phyloP scores from a whole-genome alignment of 2,329 filamentous ascomycete genomes.

The Ophiostoma himal-ulmi region DNA sequence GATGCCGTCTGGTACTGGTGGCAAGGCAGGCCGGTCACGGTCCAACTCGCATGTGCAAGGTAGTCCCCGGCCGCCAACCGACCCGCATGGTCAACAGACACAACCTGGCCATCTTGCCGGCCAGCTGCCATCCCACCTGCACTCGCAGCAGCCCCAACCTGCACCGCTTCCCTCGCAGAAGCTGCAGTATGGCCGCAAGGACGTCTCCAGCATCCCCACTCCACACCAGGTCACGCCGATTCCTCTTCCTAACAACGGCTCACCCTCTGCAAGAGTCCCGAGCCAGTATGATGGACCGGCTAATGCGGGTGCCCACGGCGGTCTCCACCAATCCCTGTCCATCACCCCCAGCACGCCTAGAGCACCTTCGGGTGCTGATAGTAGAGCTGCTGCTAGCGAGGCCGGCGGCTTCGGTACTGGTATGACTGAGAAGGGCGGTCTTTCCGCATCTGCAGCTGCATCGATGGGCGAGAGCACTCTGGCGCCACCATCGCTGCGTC shows the following conservation, averaged over 20 bases:
- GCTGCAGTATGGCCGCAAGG: conserved; percentile 12
- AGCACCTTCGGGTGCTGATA: neutral
- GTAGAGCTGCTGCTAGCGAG: neutral
- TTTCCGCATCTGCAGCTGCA: conserved; percentile 32
- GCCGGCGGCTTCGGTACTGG: neutral
- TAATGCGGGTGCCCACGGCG: neutral
- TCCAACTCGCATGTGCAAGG: conserved; percentile 47
- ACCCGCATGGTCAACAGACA: conserved; percentile 12
- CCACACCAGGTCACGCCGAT: conserved; percentile 8
- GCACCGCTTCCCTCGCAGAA: conserved; percentile 1
- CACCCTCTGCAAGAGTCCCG: neutral
- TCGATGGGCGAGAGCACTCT: conserved; percentile 42
- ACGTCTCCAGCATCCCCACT: neutral
- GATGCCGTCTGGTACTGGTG: conserved; percentile 33
- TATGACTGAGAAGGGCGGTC: conserved; percentile 12
- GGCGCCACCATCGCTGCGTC: conserved; percentile 51
- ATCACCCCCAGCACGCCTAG: neutral
- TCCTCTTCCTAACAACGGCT: neutral
- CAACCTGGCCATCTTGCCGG: conserved; percentile 11
- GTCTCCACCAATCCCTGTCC: neutral
- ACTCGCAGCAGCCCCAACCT: neutral
- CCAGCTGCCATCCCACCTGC: neutral
- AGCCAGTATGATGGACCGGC: neutral
- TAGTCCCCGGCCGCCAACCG: conserved; percentile 21
- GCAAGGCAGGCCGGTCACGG: conserved; percentile 46